Evolutionary conservation across 106 monocot species (phyloP).

Genomic region (Cymbidium sinense): DNA sequence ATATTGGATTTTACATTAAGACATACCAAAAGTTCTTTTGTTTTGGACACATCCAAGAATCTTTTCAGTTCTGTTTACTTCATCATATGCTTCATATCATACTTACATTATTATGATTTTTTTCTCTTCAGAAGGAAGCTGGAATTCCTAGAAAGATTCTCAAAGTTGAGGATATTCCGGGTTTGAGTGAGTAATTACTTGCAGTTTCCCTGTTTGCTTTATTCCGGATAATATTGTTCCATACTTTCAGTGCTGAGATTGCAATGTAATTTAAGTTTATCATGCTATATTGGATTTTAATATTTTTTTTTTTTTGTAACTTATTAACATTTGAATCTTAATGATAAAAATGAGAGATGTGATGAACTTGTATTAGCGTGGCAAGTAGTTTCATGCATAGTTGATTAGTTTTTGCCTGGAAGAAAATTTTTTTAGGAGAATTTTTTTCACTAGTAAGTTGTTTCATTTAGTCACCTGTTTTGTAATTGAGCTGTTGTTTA

Average conservation of each 20-base stretch:
- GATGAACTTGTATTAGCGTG: neutral
- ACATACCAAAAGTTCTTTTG: neutral
- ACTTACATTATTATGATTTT: neutral
- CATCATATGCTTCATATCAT: neutral
- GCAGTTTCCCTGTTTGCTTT: neutral
- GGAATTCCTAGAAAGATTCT: constrained; percentile 80
- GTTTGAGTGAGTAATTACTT: constrained; percentile 71
- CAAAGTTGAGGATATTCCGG: constrained; percentile 95
- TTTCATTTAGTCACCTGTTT: no score
- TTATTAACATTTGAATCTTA: neutral
- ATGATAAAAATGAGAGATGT: neutral
- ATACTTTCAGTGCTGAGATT: neutral
- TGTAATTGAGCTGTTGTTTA: neutral
- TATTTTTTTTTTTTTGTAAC: neutral
- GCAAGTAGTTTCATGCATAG: no score
- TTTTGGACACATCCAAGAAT: neutral
- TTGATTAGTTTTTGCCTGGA: neutral
- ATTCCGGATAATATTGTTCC: neutral
- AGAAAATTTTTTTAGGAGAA: neutral
- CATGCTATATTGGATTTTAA: neutral
- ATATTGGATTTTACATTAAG: neutral
- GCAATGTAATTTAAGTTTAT: neutral
- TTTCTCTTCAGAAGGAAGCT: constrained; percentile 77
- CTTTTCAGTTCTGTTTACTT: neutral
- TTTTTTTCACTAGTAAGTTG: neutral